Evolutionary conservation across 148 eudicot genomes (phyloP).

Genomic region (Nepenthes gracilis): DNA sequence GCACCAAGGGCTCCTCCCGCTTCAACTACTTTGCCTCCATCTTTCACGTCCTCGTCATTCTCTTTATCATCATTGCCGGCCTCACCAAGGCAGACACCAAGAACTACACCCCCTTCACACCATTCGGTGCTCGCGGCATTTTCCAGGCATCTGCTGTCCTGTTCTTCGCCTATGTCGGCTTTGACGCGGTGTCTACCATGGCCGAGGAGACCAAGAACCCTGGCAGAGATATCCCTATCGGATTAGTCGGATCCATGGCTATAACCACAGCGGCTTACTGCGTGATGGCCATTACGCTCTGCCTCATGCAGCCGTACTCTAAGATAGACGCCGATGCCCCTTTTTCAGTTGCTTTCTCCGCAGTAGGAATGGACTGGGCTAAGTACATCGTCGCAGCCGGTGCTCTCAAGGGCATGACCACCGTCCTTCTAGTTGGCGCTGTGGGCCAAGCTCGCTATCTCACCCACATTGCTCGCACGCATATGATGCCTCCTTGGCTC

Average conservation of each 20-base stretch:
- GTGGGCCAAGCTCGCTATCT: conserved; percentile 66
- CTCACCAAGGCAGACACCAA: conserved; percentile 17
- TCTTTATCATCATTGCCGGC: conserved; percentile 34
- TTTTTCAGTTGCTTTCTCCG: conserved; percentile 42
- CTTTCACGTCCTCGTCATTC: conserved; percentile 21
- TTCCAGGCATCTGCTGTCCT: conserved; percentile 30
- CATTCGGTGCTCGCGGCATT: conserved; percentile 19
- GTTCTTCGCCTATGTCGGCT: conserved; percentile 41
- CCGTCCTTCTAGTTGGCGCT: conserved; percentile 40
- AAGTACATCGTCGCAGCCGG: conserved; percentile 50
- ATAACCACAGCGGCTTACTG: conserved; percentile 37
- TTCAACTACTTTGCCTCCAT: conserved; percentile 31
- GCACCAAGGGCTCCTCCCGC: conserved; percentile 34
- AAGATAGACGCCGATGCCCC: conserved; percentile 32
- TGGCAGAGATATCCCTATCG: conserved; percentile 49
- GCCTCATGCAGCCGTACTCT: conserved; percentile 37
- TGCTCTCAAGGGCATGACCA: conserved; percentile 57
- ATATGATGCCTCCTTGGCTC: conserved; percentile 60
- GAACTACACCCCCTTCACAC: conserved; percentile 18
- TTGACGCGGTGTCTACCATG: conserved; percentile 59
- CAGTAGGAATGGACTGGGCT: conserved; percentile 50
- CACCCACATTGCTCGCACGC: conserved; percentile 60
- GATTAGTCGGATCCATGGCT: conserved; percentile 51
- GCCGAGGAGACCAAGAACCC: conserved; percentile 67
- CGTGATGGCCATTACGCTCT: conserved; percentile 37